phyloP scores from a whole-genome alignment of 2,329 filamentous ascomycete genomes.

The Hypoxylon sp. region DNA sequence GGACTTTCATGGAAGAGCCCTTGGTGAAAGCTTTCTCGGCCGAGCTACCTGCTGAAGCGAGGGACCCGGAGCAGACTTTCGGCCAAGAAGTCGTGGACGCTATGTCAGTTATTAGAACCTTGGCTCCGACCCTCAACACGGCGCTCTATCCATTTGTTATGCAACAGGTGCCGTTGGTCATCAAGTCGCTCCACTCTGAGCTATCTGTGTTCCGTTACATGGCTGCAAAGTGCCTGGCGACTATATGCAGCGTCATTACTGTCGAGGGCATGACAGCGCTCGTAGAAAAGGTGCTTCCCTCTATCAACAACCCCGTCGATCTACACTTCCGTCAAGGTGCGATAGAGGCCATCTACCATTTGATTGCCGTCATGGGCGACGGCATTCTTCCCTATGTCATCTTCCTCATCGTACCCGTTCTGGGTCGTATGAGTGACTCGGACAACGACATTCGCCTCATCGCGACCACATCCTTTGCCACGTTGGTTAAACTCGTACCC shows the following conservation, averaged over 20 bases:
- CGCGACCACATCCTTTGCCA: conserved; percentile 96
- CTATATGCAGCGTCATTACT: conserved; percentile 94
- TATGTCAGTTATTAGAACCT: conserved; percentile 87
- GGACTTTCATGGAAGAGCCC: conserved; percentile 81
- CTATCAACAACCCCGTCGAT: conserved; percentile 89
- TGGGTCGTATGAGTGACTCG: conserved; percentile 97
- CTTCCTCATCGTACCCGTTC: conserved; percentile 95
- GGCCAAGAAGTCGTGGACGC: conserved; percentile 95
- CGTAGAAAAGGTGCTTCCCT: conserved; percentile 90
- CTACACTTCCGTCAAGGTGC: conserved; percentile 90
- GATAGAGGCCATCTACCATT: conserved; percentile 93
- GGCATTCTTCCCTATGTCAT: conserved; percentile 96
- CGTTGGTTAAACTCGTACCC: conserved; percentile 94
- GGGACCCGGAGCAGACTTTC: conserved; percentile 74
- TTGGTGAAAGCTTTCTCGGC: conserved; percentile 76
- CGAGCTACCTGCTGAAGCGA: conserved; percentile 75
- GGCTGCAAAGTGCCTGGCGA: conserved; percentile 96
- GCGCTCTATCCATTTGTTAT: conserved; percentile 82
- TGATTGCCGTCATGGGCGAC: conserved; percentile 98
- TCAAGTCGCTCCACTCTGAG: conserved; percentile 85
- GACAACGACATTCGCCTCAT: conserved; percentile 95
- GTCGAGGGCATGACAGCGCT: conserved; percentile 95
- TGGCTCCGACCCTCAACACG: conserved; percentile 86
- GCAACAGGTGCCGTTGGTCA: conserved; percentile 82
- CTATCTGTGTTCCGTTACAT: conserved; percentile 95